phyloP scores from a whole-genome alignment of 176 grass and related monocot genomes.

The Raddia guianensis region DNA sequence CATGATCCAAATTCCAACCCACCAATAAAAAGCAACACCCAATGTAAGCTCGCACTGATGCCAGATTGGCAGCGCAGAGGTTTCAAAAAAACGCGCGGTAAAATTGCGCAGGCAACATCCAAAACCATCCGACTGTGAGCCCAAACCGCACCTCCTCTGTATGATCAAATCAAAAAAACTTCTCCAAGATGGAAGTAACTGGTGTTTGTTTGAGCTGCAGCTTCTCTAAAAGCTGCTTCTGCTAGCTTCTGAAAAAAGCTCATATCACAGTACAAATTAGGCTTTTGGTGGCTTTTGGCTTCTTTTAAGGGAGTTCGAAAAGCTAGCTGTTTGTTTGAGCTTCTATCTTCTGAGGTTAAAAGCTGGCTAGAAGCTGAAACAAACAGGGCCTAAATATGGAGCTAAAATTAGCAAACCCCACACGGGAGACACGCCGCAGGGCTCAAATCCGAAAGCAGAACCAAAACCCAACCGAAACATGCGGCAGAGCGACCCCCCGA shows the following conservation, averaged over 20 bases:
- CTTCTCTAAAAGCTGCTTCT: too few relatives aligned
- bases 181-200: neutral
- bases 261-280: too few relatives aligned
- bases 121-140: neutral
- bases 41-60: conserved; percentile 10
- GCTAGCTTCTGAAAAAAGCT: too few relatives aligned
- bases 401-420: conserved; percentile 11
- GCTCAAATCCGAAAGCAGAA: conserved; percentile 18
- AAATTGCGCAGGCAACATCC: neutral
- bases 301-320: too few relatives aligned
- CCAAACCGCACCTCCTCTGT: conserved; percentile 13
- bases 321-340: too few relatives aligned
- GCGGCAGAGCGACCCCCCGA: neutral
- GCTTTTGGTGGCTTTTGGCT: too few relatives aligned
- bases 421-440: neutral
- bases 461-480: conserved; percentile 10
- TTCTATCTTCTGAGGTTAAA: too few relatives aligned
- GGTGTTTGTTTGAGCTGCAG: too few relatives aligned
- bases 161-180: neutral
- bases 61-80: conserved; percentile 23
- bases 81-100: neutral
- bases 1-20: neutral
- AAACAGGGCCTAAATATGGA: neutral
- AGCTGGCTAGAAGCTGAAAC: too few relatives aligned
- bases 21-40: conserved; percentile 17